Base-by-base conservation (phyloP, 2,329 filamentous ascomycete species). In the Cladophialophora psammophila region DNA sequence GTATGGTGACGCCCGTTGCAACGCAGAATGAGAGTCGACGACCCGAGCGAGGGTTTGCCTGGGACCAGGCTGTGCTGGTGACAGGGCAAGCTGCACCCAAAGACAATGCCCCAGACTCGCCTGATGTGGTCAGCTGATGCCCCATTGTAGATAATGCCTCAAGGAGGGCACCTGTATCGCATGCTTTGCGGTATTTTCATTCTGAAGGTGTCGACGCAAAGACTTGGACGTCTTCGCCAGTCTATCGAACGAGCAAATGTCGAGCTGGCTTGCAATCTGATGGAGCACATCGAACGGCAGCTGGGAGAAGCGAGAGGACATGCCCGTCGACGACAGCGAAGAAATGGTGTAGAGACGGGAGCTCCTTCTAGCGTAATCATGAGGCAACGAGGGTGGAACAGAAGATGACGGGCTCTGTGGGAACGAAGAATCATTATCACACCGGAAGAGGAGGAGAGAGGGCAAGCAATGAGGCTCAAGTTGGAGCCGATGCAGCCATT, bases 221-320 rank as follows among this genome's bases (percentile, higher is more conserved):
- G 82, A 79, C 5, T 77, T 81, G 68, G 86, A 87, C 50, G 82
- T 83, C 54, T 82, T 79, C 48, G 85, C 83, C 52, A 91, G 78
- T 68, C 85, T 81, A 66, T 88, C 83, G 45, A 87, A 81, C 70
- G 90, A 87, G 55, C 87, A 82, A 32, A 89, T 78, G 18, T 84
- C 80, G 40, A 92, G 80, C 63, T 81, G 78, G 6, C 80, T 79
- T 7, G 84, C 81, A 60, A 91, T 84, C 60, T 85, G 82, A 58
- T 85, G 85, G 34, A 90, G 78, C n/a, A 91, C 80, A 76, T 92
- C 90, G 73, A 86, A 88, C 0, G 90, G 89, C 12, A 91, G 76
- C 35, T 73, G 71, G 66, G 83, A 79, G 52, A 86, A 74, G 35
- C 53, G 42, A 15, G 62, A 42, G 54, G 54, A 66, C 71, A 73